Base-by-base conservation (phyloP, 805 yeast species). In the Candida methanosorbosa region DNA sequence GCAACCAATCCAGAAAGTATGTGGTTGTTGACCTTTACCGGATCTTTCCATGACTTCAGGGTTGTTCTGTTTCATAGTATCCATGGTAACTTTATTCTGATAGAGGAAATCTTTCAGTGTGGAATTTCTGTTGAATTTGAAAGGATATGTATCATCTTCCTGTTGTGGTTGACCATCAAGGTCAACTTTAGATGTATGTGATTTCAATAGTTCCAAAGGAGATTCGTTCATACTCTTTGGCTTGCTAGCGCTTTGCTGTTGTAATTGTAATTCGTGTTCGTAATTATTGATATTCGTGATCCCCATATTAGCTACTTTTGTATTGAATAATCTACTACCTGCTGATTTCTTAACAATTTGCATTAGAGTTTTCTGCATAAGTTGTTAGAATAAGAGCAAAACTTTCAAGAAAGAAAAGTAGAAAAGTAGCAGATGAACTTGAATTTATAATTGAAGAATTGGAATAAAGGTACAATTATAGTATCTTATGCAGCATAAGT, bases 1-100 rank as follows among this genome's bases (percentile, higher is more conserved):
- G 54, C 97, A 88, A 4, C 96, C 95, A 40, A 88, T 81, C 88
- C 95, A 87, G 32, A 90, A 61, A 4, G 95, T 85, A 58, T 85
- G 92, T 15, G 97, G 97, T n/a, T 74, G 54, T 59, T 87, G 97
- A 34, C 96, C 96, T 49, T 73, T 64, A 2, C 78, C 88, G 48
- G 85, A 84, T 40, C 61, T 46, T 27, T 72, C 74, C 51, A 82
- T 69, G 9, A 83, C 58, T 30, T 68, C 66, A 0, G 86, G 81
- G 47, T 75, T 70, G 32, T 64, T 58, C 17, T 59, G 55, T 35
- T 65, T 65, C 39, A 75, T 62, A 15, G 57, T 59, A 31, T 72
- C 74, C 19, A 67, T 70, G 38, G 57, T 68, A 18, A 51, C 48
- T 42, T 59, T 62, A 50, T 75, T 75, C 42, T 72, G 66, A 27